Evolutionary conservation across 2,329 filamentous ascomycete species (phyloP).

Genomic region (Esteya vermicola): DNA sequence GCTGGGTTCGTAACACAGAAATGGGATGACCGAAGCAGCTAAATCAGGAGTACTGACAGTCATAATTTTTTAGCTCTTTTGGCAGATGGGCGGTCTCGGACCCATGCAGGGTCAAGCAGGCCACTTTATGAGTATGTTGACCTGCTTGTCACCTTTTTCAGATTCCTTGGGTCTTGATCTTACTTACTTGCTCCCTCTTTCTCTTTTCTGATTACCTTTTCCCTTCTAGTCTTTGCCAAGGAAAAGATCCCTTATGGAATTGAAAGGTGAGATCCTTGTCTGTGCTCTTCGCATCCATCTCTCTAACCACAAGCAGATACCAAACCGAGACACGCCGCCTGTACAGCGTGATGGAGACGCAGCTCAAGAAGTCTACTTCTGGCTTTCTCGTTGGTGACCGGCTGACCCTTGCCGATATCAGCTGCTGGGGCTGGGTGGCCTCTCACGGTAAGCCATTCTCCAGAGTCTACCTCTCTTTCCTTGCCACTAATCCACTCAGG

Average conservation of each 20-base stretch:
- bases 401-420: conserved; percentile 64
- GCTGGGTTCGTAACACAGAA: conserved; percentile 49
- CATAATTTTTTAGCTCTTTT: conserved; percentile 34
- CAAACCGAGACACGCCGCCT: conserved; percentile 71
- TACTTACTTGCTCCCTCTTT: no score
- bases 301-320: conserved; percentile 30
- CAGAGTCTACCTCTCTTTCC: conserved; percentile 60
- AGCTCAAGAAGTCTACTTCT: conserved; percentile 42
- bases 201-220: no score
- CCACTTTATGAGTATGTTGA: conserved; percentile 61
- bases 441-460: conserved; percentile 28
- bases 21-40: no score
- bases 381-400: conserved; percentile 54
- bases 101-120: conserved; percentile 78
- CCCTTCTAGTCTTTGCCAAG: conserved; percentile 50
- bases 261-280: conserved; percentile 31
- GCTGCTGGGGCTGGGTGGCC: conserved; percentile 67
- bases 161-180: no score
- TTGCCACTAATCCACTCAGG: conserved; percentile 39
- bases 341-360: conserved; percentile 62
- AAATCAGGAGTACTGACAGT: neutral
- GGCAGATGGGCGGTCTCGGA: conserved; percentile 67
- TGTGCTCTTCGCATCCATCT: neutral
- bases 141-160: no score
- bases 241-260: conserved; percentile 74